These are phyloP conservation scores for Ramularia endophylla DNA, from an alignment of 2,329 filamentous ascomycete species.

Conservation along the genomic window DNA sequence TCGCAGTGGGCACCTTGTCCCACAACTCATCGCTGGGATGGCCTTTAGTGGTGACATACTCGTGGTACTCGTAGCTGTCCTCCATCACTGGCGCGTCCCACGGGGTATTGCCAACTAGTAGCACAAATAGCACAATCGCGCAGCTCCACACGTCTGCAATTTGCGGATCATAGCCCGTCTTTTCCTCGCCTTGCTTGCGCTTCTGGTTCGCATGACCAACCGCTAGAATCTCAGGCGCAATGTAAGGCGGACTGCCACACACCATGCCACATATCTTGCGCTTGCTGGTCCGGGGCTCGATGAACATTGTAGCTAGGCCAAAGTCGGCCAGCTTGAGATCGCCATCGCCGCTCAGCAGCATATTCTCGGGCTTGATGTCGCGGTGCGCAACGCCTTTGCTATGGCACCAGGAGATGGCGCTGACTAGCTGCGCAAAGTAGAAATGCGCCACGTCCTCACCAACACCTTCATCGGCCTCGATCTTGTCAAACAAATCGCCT, in stretches of 20 bases:
- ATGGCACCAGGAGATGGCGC: slow-evolving; percentile 91
- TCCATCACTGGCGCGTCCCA: slow-evolving; percentile 84
- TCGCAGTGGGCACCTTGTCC: slow-evolving; percentile 66
- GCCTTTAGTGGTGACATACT: slow-evolving; percentile 76
- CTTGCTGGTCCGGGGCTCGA: slow-evolving; percentile 67
- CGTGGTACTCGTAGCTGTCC: slow-evolving; percentile 82
- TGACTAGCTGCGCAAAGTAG: slow-evolving; percentile 88
- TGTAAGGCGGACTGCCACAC: slow-evolving; percentile 94
- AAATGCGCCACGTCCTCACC: slow-evolving; percentile 90
- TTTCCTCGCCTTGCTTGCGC: slow-evolving; percentile 41
- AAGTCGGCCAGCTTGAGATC: slow-evolving; percentile 95
- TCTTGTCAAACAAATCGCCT: slow-evolving; percentile 97
- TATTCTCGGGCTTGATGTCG: slow-evolving; percentile 74
- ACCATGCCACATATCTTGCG: slow-evolving; percentile 80
- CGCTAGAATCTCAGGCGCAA: slow-evolving; percentile 80
- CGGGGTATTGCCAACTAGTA: slow-evolving; percentile 92
- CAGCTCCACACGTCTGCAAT: slow-evolving; percentile 94
- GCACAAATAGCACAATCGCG: slow-evolving; percentile 93
- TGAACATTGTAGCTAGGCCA: slow-evolving; percentile 88
- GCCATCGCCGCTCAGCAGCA: slow-evolving; percentile 76
- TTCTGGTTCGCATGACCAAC: slow-evolving; percentile 43
- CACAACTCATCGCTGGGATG: slow-evolving; percentile 77
- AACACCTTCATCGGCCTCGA: slow-evolving; percentile 95
- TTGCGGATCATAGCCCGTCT: slow-evolving; percentile 65
- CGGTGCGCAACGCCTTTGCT: slow-evolving; percentile 91